Base-by-base conservation (phyloP, 768 basidiomycete species). In the Steccherinum ochraceum region DNA sequence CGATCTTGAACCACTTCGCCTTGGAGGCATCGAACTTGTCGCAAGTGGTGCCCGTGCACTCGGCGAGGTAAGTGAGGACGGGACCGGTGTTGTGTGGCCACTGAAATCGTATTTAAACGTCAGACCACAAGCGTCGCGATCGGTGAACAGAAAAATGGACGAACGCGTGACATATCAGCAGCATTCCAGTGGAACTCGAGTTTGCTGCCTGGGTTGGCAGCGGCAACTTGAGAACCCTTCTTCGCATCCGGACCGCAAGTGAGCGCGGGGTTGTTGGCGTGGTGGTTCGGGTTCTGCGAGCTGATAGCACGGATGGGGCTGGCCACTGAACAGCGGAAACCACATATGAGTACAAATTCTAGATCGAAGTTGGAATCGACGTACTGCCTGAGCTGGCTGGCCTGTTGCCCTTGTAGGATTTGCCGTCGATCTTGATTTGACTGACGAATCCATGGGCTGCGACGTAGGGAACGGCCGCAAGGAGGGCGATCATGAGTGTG, bases 1-100 rank as follows among this genome's bases (percentile, higher is more conserved):
- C 58, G 19, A 63, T 62, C 71, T 89, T 88, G 75, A 88, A 86
- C 83, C 83, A 89, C 59, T 78, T 70, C 16, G 83, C 81, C 4
- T 71, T 59, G 10, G 76, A 70, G 7, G 78, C 60, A 55, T 85
- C 70, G 62, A 83, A 86, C 58, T 80, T 64, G 58, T 75, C 74
- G 63, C 86, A 88, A 2, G 77, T 67, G 0, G 71, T 69, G 40
- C 67, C 64, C 16, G 43, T 78, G 56, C 86, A 88, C 23, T 69
- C 66, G 2, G 83, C 74, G 74, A 88, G 72, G 58, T 88, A 88
- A 26, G 81, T 86, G 67, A 87, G 66, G 67, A 86, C 68, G 5
- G 86, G 86, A 4, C 86, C 86, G 18, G 69, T 81, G 51, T 82
- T 67, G 54, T 85, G 76, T 1, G 71, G 70, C 77, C 73, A 76